Percentiles rank a stretch among this genome's conserved stretches.
Evolutionary conservation across 768 basidiomycete genomes (phyloP).

Genomic region (Saitozyma sp.): DNA sequence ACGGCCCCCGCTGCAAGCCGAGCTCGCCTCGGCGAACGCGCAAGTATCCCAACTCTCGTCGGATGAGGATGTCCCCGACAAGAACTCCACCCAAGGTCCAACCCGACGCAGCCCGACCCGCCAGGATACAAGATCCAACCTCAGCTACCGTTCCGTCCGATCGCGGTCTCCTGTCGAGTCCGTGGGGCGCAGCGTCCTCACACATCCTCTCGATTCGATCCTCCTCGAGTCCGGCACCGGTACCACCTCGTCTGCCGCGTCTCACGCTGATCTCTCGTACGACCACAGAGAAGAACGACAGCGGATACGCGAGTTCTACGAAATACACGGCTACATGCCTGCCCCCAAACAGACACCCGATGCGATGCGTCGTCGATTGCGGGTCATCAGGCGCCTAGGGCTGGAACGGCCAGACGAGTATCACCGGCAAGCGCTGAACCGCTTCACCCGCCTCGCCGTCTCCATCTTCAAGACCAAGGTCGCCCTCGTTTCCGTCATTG

Average conservation of each 20-base stretch:
- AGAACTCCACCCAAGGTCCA: too few species aligned
- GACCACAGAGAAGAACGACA: slow-evolving; percentile 17
- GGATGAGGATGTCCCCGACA: too few species aligned
- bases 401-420: slow-evolving; percentile 28
- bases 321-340: slow-evolving; percentile 39
- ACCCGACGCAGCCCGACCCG: background rate
- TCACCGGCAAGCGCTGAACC: slow-evolving; percentile 30
- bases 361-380: slow-evolving; percentile 25
- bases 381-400: slow-evolving; percentile 38
- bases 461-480: slow-evolving; percentile 35
- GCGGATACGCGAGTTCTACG: slow-evolving; percentile 28
- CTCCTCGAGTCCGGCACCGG: background rate
- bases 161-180: too few species aligned
- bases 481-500: slow-evolving; percentile 44
- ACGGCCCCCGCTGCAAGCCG: too few species aligned
- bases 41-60: too few species aligned
- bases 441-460: slow-evolving; percentile 45
- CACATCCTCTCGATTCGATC: background rate
- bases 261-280: background rate
- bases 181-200: background rate
- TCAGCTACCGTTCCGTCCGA: background rate
- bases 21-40: too few species aligned
- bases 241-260: too few species aligned
- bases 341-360: slow-evolving; percentile 38
- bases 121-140: background rate